Evolutionary conservation across 306 rosid species (phyloP), one percentile per base, ranked within the genome.

Genomic region (Nissolia schottii): DNA sequence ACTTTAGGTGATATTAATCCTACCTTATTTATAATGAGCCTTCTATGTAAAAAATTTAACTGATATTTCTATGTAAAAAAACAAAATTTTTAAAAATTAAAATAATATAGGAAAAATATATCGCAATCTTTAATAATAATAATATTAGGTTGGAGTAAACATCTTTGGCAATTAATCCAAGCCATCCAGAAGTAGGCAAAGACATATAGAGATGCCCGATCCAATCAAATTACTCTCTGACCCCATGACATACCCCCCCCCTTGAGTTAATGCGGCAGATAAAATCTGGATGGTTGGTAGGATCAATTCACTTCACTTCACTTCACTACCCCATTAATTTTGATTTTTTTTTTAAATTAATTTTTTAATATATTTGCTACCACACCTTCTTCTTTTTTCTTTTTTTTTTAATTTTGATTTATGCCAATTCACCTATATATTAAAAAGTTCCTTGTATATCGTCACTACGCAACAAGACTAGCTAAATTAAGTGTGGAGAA

Each of bases 221-320:
- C 70, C 45, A 70, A 70, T 69, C 31, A 32, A 53, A 63, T 63
- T 54, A 58, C 14, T 69, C 7, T 50, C 3, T 70, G 86, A 75
- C 77, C 77, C 79, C 77, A 79, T 68, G 84, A 83, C 74, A 71
- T 67, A 84, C 79, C 82, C 77, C 70, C n/a, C n/a, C n/a, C n/a
- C n/a, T n/a, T 28, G 10, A 79, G 40, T 79, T 83, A 79, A 79
- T 83, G 87, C 34, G 87, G 82, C 77, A 76, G 87, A 83, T 83
- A 66, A 71, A 79, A 75, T 75, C 73, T 66, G 79, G 72, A 75
- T 67, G 84, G 87, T 83, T 79, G 82, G 87, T 79, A 79, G 84
- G 84, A 79, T 83, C 83, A 51, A 48, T 82, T 82, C 77, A 78
- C 82, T 64, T 27, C 76, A 59, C 46, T 35, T n/a, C n/a, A n/a